phyloP scores from a whole-genome alignment of 2,329 filamentous ascomycete species.

The Chrysosporium keratinophilum region DNA sequence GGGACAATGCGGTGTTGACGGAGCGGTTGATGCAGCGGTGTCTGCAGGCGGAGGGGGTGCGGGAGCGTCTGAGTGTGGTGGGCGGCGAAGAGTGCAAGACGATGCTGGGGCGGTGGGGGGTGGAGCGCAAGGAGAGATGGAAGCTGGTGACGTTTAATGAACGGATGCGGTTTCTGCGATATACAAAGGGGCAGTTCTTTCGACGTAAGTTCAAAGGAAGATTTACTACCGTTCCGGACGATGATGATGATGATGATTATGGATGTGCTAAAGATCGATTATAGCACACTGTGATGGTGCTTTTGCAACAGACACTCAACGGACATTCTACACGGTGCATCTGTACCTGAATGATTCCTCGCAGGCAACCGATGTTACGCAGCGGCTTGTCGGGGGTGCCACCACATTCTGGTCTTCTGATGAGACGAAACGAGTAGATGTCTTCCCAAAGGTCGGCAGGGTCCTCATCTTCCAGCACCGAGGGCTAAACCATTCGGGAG shows the following conservation, averaged over 20 bases:
- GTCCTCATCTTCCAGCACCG: constrained; percentile 49
- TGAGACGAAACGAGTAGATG: constrained; percentile 29
- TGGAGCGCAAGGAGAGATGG: not conserved
- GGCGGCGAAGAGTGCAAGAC: not conserved
- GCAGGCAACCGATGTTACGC: constrained; percentile 20
- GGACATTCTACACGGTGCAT: constrained; percentile 47
- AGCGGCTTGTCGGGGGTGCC: constrained; percentile 37
- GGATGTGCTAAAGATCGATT: not conserved
- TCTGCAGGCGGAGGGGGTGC: constrained; percentile 29
- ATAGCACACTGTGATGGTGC: constrained; percentile 56
- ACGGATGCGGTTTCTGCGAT: constrained; percentile 64
- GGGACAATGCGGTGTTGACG: constrained; percentile 54
- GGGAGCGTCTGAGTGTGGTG: constrained; percentile 32
- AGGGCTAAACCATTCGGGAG: constrained; percentile 44
- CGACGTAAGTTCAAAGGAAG: constrained; percentile 31
- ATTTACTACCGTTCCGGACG: not conserved
- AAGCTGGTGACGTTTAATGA: constrained; percentile 47
- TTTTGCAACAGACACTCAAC: constrained; percentile 44
- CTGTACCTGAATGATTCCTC: constrained; percentile 44
- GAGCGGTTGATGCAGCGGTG: constrained; percentile 51
- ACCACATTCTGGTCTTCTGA: constrained; percentile 39
- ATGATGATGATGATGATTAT: too few species aligned
- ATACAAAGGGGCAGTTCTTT: constrained; percentile 63
- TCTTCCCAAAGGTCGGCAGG: constrained; percentile 43
- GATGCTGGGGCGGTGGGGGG: not conserved